phyloP scores from a whole-genome alignment of 2,329 filamentous ascomycete species.

The Graphilbum sp. region DNA sequence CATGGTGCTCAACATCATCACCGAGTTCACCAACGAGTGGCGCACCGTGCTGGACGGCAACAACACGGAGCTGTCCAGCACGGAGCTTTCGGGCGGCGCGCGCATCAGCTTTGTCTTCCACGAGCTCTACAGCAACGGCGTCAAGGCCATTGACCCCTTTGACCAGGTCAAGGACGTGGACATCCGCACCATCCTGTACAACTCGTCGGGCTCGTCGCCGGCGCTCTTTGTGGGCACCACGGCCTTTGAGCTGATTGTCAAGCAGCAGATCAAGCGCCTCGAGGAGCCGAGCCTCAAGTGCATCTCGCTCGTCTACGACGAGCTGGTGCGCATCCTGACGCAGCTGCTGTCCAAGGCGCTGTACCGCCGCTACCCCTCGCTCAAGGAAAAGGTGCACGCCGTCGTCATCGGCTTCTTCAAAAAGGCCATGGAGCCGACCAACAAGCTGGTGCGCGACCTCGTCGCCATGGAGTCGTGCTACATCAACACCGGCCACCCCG shows the following conservation, averaged over 20 bases:
- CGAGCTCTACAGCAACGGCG: constrained; percentile 90
- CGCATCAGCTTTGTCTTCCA: constrained; percentile 99
- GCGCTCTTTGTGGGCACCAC: constrained; percentile 94
- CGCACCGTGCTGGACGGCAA: constrained; percentile 90
- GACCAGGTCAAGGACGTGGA: constrained; percentile 95
- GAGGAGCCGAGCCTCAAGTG: constrained; percentile 97
- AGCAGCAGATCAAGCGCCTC: constrained; percentile 92
- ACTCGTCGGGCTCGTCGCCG: constrained; percentile 95
- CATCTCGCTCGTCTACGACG: constrained; percentile 92
- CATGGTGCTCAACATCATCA: constrained; percentile 96
- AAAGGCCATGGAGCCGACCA: constrained; percentile 94
- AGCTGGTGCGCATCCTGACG: constrained; percentile 85
- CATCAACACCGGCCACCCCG: constrained; percentile 95
- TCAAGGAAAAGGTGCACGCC: constrained; percentile 93
- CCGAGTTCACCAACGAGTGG: constrained; percentile 96
- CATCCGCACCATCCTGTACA: constrained; percentile 93
- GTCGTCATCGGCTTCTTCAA: constrained; percentile 95
- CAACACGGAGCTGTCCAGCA: constrained; percentile 87
- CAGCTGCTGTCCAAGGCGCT: constrained; percentile 78
- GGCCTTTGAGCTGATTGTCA: constrained; percentile 96
- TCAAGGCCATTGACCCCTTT: constrained; percentile 96
- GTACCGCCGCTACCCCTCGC: constrained; percentile 79
- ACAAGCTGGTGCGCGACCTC: constrained; percentile 87
- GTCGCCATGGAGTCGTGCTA: constrained; percentile 95
- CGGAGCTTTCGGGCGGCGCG: constrained; percentile 87